A percentile compares a stretch with the other conserved stretches of the same genome.
Evolutionary conservation across 768 basidiomycete species (phyloP).

Genomic region (Boletellus ananas): DNA sequence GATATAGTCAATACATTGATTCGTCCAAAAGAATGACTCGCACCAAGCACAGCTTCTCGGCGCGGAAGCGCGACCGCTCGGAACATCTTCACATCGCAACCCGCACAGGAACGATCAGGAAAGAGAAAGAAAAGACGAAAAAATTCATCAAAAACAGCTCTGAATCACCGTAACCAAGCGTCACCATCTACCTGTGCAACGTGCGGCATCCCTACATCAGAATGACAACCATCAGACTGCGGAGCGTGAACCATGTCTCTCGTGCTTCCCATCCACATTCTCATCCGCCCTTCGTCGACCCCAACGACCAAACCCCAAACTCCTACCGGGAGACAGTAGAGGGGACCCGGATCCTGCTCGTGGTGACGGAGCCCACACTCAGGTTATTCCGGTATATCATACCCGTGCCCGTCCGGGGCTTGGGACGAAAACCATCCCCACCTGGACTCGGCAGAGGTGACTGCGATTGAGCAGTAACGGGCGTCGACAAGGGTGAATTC

Average conservation of each 20-base stretch:
- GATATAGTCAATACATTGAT: constrained; percentile 4
- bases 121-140: background rate
- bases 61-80: background rate
- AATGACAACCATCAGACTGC: constrained; percentile 9
- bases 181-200: constrained; percentile 5
- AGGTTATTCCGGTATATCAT: constrained; percentile 54
- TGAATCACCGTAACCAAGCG: constrained; percentile 4
- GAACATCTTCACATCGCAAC: background rate
- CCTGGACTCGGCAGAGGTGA: constrained; percentile 17
- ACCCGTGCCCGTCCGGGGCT: constrained; percentile 64
- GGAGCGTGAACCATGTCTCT: background rate
- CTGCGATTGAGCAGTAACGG: constrained; percentile 14
- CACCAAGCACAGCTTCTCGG: constrained; percentile 10
- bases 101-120: constrained; percentile 1
- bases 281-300: background rate
- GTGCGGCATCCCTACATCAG: constrained; percentile 7
- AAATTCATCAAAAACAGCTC: constrained; percentile 6
- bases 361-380: constrained; percentile 18
- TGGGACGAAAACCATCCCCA: constrained; percentile 35
- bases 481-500: constrained; percentile 10
- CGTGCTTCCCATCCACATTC: constrained; percentile 1
- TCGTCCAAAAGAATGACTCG: constrained; percentile 1
- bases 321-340: constrained; percentile 19
- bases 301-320: background rate
- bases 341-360: constrained; percentile 39